Evolutionary conservation across 441 rosid genomes (phyloP).

Genomic region (Eutrema salsugineum): DNA sequence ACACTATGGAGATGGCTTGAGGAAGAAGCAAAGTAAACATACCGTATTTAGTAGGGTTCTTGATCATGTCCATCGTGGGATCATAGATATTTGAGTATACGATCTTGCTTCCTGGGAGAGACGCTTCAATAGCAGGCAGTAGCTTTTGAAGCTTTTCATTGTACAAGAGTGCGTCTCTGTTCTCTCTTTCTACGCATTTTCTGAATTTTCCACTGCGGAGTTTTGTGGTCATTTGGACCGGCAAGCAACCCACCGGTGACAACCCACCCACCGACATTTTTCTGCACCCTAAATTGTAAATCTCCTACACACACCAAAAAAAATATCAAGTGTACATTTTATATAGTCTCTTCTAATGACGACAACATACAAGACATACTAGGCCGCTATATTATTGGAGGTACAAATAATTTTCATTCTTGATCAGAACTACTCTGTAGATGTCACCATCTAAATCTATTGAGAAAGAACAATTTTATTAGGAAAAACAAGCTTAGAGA

Average conservation of each 20-base stretch:
- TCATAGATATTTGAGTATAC: constrained; percentile 34
- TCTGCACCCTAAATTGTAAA: constrained; percentile 35
- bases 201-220: neutral
- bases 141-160: constrained; percentile 39
- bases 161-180: constrained; percentile 39
- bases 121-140: constrained; percentile 27
- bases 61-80: constrained; percentile 40
- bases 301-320: neutral
- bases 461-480: too few relatives aligned
- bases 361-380: neutral
- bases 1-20: neutral
- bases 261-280: constrained; percentile 37
- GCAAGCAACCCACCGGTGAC: constrained; percentile 52
- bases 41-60: constrained; percentile 43
- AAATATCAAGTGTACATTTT: neutral
- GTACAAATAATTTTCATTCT: neutral
- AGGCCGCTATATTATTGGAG: neutral
- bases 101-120: constrained; percentile 33
- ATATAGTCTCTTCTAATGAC: neutral
- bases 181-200: constrained; percentile 37
- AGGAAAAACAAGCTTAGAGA: neutral
- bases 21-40: neutral
- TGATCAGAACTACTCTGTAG: neutral
- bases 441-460: too few relatives aligned
- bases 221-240: constrained; percentile 35